Percentiles rank a stretch among this genome's conserved stretches.
phyloP scores from a whole-genome alignment of 1,139 yeast species.

The Saccharomyces hybrid region DNA sequence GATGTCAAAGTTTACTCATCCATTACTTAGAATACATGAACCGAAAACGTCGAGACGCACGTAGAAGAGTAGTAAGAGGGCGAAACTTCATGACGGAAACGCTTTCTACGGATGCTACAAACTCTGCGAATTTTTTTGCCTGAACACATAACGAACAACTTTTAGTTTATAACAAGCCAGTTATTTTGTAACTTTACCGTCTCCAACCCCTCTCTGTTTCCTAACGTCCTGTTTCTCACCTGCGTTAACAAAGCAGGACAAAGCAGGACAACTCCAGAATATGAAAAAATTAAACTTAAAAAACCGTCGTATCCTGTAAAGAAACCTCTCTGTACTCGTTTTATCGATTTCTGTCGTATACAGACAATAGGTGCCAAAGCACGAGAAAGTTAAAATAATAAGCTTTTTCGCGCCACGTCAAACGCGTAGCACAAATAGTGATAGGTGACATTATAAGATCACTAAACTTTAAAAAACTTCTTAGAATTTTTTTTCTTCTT shows the following conservation, averaged over 20 bases:
- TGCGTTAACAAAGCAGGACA: not conserved
- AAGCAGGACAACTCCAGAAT: not conserved
- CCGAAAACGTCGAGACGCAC: not conserved
- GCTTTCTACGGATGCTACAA: no score
- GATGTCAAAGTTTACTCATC: slow-evolving; percentile 12
- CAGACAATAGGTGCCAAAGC: not conserved
- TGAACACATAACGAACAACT: not conserved
- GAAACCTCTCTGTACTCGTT: not conserved
- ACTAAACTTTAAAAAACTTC: not conserved
- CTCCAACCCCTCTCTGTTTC: no score
- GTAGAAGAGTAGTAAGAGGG: not conserved
- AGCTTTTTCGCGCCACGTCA: not conserved
- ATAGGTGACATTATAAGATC: not conserved
- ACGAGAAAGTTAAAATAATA: not conserved
- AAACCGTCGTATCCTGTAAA: not conserved
- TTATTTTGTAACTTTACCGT: not conserved
- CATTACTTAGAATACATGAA: slow-evolving; percentile 5
- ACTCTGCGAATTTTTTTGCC: no score
- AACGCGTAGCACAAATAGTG: not conserved
- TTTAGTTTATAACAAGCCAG: not conserved
- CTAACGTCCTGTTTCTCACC: no score
- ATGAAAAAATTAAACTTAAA: not conserved
- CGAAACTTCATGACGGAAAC: not conserved
- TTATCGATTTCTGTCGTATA: not conserved
- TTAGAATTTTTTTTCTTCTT: not conserved